Evolutionary conservation across 2,329 filamentous ascomycete species (phyloP).

Genomic region (Emmonsiellopsis sp.): DNA sequence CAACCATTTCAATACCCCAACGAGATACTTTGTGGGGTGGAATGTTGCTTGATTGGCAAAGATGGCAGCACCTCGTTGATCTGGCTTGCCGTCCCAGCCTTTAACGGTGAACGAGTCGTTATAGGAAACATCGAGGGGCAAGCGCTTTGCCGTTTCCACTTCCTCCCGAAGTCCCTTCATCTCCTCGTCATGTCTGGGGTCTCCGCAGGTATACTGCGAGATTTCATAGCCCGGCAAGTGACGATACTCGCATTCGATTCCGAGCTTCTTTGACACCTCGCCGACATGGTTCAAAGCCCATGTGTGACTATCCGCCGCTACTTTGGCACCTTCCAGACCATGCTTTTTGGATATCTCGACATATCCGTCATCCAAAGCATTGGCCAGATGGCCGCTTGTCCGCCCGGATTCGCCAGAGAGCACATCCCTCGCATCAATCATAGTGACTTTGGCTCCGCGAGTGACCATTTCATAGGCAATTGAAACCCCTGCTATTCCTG

Average conservation of each 20-base stretch:
- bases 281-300: slow-evolving; percentile 46
- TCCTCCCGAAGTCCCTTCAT: slow-evolving; percentile 38
- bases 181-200: slow-evolving; percentile 37
- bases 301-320: slow-evolving; percentile 44
- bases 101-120: slow-evolving; percentile 37
- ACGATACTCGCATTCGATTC: slow-evolving; percentile 49
- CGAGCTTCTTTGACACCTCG: slow-evolving; percentile 39
- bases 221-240: slow-evolving; percentile 41
- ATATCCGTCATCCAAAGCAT: slow-evolving; percentile 46
- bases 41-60: slow-evolving; percentile 44
- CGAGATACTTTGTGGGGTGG: slow-evolving; percentile 48
- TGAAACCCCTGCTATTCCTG: slow-evolving; percentile 45
- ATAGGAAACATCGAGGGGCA: slow-evolving; percentile 33
- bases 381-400: slow-evolving; percentile 47
- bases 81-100: slow-evolving; percentile 43
- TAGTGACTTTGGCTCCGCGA: slow-evolving; percentile 40
- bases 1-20: slow-evolving; percentile 44
- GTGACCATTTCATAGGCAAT: slow-evolving; percentile 45
- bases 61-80: slow-evolving; percentile 44
- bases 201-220: slow-evolving; percentile 37
- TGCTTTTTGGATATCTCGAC: slow-evolving; percentile 43
- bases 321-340: slow-evolving; percentile 38
- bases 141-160: slow-evolving; percentile 31
- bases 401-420: slow-evolving; percentile 44
- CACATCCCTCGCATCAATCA: slow-evolving; percentile 47